Evolutionary conservation across 257 asterid species (phyloP).

Genomic region (Primulina eburnea): DNA sequence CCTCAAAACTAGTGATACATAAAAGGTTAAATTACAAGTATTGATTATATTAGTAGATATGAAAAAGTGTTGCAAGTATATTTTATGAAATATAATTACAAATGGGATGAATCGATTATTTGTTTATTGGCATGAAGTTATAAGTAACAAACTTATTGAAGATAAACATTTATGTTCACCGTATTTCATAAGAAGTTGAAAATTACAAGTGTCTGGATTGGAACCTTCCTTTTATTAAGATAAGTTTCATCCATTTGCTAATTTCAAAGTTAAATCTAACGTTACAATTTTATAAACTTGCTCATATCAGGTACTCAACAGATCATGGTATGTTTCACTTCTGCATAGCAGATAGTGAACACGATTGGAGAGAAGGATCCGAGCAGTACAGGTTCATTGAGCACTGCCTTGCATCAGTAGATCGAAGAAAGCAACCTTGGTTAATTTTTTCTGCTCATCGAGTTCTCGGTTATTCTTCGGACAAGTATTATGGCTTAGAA

Average conservation of each 20-base stretch:
- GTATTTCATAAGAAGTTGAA: not conserved
- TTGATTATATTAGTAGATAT: too few relatives aligned
- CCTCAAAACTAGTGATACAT: not conserved
- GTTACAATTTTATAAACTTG: not conserved
- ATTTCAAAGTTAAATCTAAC: not conserved
- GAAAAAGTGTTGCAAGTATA: not conserved
- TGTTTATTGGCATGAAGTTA: not conserved
- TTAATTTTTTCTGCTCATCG: constrained; percentile 52
- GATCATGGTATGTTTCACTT: constrained; percentile 71
- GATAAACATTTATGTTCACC: not conserved
- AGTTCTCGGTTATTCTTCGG: constrained; percentile 58
- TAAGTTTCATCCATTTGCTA: not conserved
- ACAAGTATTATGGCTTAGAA: constrained; percentile 40
- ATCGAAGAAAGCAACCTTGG: constrained; percentile 57
- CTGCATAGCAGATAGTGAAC: constrained; percentile 62
- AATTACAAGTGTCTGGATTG: too few relatives aligned
- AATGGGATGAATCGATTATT: not conserved
- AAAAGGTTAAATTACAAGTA: not conserved
- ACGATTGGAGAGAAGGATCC: constrained; percentile 61
- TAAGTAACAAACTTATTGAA: not conserved
- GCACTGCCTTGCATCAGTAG: constrained; percentile 48
- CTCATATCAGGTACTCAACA: constrained; percentile 55
- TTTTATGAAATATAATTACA: too few relatives aligned
- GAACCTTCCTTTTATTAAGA: not conserved
- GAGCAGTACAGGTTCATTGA: constrained; percentile 55